These are phyloP conservation scores for Arthrinium phaeospermum DNA, from an alignment of 2,329 filamentous ascomycete species.

Conservation along the genomic window DNA sequence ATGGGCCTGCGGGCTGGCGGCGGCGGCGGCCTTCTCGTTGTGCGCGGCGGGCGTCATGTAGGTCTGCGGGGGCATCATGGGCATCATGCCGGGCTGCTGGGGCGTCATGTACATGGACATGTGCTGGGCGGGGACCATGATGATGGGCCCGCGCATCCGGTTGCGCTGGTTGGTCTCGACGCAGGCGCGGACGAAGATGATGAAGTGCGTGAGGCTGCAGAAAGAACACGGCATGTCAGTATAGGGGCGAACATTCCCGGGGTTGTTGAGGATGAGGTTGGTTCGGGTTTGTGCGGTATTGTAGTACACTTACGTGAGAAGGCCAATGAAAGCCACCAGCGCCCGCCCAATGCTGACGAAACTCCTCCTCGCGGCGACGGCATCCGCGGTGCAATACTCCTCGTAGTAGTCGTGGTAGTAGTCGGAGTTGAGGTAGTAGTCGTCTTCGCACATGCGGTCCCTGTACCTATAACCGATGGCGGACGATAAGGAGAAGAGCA, in stretches of 20 bases:
- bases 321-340: conserved; percentile 20
- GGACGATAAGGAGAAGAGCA: conserved; percentile 16
- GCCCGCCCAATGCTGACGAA: not conserved
- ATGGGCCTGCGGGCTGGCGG: not conserved
- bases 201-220: conserved; percentile 22
- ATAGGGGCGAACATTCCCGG: not conserved
- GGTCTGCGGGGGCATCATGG: conserved; percentile 20
- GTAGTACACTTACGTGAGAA: conserved; percentile 20
- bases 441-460: not conserved
- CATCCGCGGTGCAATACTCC: not conserved
- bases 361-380: not conserved
- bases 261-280: not conserved
- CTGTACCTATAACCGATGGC: not conserved
- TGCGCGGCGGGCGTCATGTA: not conserved
- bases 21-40: not conserved
- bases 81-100: conserved; percentile 18
- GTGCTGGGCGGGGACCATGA: conserved; percentile 15
- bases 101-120: conserved; percentile 11
- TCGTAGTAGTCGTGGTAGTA: not conserved
- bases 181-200: conserved; percentile 26
- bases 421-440: not conserved
- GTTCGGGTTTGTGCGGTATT: not conserved
- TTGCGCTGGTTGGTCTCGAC: conserved; percentile 24
- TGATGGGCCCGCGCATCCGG: conserved; percentile 4
- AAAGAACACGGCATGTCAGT: not conserved